Conservation (phyloP, 257 asterid genomes). For the Coffea eugenioides region DNA sequence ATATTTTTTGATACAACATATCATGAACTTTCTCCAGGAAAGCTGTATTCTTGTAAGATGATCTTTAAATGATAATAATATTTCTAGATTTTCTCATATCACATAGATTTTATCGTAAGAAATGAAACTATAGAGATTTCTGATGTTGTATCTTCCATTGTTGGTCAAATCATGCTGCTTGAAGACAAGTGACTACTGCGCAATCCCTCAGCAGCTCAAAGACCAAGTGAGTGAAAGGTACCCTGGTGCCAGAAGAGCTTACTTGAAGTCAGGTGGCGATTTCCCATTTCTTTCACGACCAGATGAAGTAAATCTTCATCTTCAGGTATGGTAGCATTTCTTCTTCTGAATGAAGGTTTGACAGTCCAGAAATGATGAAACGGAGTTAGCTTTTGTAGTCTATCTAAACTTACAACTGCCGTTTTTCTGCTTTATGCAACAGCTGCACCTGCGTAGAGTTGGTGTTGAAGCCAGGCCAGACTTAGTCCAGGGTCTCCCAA, state of each 20-base stretch:
- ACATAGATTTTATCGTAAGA: not conserved
- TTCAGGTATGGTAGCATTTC: constrained; percentile 56
- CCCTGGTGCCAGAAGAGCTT: constrained; percentile 90
- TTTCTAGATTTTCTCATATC: not conserved
- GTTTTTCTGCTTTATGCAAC: constrained; percentile 24
- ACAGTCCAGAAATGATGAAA: not conserved
- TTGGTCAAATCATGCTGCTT: constrained; percentile 24
- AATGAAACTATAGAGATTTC: not conserved
- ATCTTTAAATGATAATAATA: too few relatives aligned
- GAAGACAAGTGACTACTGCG: constrained; percentile 90
- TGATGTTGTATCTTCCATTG: constrained; percentile 11
- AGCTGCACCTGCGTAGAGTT: constrained; percentile 87
- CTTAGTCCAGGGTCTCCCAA: constrained; percentile 39
- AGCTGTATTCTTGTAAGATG: not conserved
- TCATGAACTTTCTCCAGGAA: not conserved
- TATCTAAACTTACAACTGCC: not conserved
- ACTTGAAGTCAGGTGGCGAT: constrained; percentile 88
- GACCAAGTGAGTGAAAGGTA: constrained; percentile 86
- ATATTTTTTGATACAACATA: not conserved
- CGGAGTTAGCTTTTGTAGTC: not conserved
- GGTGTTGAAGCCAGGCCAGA: constrained; percentile 83
- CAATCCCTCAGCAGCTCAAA: constrained; percentile 81
- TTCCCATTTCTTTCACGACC: constrained; percentile 95
- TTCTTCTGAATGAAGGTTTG: not conserved
- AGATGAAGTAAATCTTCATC: constrained; percentile 96